phyloP scores from a whole-genome alignment of 73 alveolate genomes.

The Blepharisma japonicum region DNA sequence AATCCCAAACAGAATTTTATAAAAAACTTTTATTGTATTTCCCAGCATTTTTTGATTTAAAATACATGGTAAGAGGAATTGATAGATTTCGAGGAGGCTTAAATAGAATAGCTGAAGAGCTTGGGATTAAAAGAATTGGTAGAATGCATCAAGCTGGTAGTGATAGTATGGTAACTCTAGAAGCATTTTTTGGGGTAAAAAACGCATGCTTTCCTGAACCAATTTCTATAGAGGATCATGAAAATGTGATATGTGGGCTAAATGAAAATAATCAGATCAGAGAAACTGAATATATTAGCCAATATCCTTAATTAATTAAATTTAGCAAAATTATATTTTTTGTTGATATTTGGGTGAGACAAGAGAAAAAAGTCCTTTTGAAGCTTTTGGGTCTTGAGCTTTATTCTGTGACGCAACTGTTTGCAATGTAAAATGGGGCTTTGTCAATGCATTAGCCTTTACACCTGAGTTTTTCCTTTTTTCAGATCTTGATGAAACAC shows the following conservation, averaged over 20 bases:
- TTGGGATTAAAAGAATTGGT: conserved; percentile 76
- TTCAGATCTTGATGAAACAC: too few species aligned
- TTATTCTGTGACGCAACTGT: too few species aligned
- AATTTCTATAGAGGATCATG: background rate
- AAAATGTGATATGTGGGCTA: conserved; percentile 20
- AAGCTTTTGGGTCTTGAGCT: too few species aligned
- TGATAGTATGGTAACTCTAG: conserved; percentile 79
- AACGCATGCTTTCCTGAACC: conserved; percentile 7
- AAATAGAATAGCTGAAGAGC: conserved; percentile 68
- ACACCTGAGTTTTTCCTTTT: too few species aligned
- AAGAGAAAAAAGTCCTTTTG: too few species aligned
- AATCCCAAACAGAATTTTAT: conserved; percentile 55
- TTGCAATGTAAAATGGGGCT: too few species aligned
- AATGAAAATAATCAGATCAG: too few species aligned
- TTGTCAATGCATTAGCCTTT: too few species aligned
- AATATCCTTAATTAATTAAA: too few species aligned
- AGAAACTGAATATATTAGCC: too few species aligned
- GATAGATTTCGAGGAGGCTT: conserved; percentile 76
- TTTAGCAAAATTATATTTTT: too few species aligned
- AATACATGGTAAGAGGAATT: conserved; percentile 59
- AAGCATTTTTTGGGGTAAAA: conserved; percentile 66
- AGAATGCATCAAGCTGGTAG: conserved; percentile 90
- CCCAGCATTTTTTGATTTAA: conserved; percentile 73
- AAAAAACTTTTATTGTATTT: conserved; percentile 49
- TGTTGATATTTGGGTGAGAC: too few species aligned